Percentiles rank a stretch among this genome's conserved stretches.
Evolutionary conservation across 306 rosid species (phyloP).

Genomic region (Acmispon strigosus): DNA sequence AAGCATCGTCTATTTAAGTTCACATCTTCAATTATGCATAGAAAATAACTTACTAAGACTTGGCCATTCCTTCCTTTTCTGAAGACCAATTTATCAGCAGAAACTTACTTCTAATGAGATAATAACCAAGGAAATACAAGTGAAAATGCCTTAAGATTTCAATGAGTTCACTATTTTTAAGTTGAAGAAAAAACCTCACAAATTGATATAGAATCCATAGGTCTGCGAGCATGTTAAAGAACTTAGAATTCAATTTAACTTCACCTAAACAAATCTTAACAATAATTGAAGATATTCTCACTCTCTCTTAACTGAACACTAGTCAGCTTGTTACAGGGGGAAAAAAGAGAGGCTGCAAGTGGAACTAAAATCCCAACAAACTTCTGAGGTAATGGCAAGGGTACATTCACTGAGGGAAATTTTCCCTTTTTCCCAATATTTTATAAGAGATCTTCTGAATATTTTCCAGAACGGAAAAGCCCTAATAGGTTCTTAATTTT

Average conservation of each 20-base stretch:
- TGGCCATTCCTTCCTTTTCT: not conserved
- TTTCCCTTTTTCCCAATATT: not conserved
- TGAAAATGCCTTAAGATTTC: not conserved
- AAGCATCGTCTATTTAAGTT: slow-evolving; percentile 4
- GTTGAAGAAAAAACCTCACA: not conserved
- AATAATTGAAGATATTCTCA: not conserved
- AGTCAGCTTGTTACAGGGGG: not conserved
- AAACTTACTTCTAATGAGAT: not conserved
- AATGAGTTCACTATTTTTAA: not conserved
- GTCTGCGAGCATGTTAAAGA: not conserved
- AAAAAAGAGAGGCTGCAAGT: not conserved
- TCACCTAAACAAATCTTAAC: not conserved
- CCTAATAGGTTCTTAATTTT: not conserved
- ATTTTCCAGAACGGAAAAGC: not conserved
- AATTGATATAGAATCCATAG: not conserved
- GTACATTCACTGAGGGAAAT: not conserved
- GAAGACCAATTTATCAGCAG: not conserved
- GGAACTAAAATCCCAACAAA: not conserved
- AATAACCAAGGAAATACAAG: not conserved
- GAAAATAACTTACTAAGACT: not conserved
- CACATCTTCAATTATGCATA: not conserved
- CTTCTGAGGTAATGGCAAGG: too few relatives aligned
- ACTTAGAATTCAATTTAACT: not conserved
- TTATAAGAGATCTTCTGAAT: slow-evolving; percentile 2
- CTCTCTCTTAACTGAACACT: not conserved